Evolutionary conservation across 805 yeast genomes (phyloP).

Genomic region (Phaffomyces thermotolerans): DNA sequence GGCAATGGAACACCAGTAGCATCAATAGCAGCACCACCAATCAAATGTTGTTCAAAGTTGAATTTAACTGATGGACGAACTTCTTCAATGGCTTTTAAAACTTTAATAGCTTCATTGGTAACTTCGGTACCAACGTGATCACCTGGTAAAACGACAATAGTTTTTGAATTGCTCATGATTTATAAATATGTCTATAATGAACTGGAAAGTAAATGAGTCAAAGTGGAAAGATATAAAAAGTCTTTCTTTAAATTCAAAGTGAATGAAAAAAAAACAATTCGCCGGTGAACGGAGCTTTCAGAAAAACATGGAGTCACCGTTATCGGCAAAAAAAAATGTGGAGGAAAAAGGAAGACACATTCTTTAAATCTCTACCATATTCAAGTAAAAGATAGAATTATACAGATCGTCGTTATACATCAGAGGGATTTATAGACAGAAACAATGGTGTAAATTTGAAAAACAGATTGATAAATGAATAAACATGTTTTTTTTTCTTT

Average conservation of each 20-base stretch:
- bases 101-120: conserved; percentile 86
- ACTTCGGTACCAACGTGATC: conserved; percentile 96
- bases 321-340: not conserved
- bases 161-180: conserved; percentile 34
- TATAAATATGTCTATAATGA: not conserved
- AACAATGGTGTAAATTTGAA: no score
- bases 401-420: no score
- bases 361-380: no score
- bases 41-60: conserved; percentile 74
- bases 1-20: conserved; percentile 92
- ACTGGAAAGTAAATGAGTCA: not conserved
- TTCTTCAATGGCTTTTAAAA: conserved; percentile 67
- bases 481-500: no score
- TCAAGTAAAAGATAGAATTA: no score
- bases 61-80: conserved; percentile 53
- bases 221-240: no score
- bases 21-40: conserved; percentile 98
- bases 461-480: no score
- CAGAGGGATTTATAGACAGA: no score
- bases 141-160: conserved; percentile 85
- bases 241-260: no score
- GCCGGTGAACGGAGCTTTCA: not conserved
- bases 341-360: no score
- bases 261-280: not conserved
- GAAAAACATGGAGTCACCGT: not conserved